Evolutionary conservation across 1,284 basidiomycete genomes (phyloP), one percentile per base, ranked within the genome.

Genomic region (Ustilago sp.): DNA sequence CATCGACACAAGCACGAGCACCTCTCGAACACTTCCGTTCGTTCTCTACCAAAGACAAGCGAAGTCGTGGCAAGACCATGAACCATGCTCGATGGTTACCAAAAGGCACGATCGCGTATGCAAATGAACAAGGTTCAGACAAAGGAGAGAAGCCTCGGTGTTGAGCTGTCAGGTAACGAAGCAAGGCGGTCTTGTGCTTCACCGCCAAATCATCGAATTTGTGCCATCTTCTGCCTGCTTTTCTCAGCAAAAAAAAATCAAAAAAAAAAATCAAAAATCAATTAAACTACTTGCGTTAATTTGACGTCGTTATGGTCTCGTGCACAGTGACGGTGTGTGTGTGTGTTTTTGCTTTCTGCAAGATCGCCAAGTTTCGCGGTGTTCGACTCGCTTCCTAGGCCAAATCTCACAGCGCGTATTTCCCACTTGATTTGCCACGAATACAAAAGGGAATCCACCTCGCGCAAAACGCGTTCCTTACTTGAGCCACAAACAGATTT

Each of bases 91-190:
- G 23, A 28, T 28, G 23, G 23, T 28, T n/a, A 19, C 51, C 47
- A 35, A 59, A 9, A 17, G 2, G 13, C 39, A 41, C 39, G 39
- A 41, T 41, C 39, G 39, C 13, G 13, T 41, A 17, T 4, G 17
- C 17, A 17, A 15, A 41, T 15, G 39, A 59, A 39, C 19, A 59
- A 59, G 15, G 15, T 39, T 41, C 43, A 32, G 19, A 28, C 13
- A 41, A 15, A 34, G 45, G 23, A 28, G 23, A 3, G 23, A 28
- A 45, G 56, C 4, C 56, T 48, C 32, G 45, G 43, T 58, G 45
- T 54, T 39, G 53, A 45, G 31, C 55, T 56, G 55, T 56, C 55
- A 56, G 55, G 53, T 7, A 31, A 55, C 19, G 11, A 56, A 56
- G 55, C 31, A 56, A 56, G 55, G 55, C 43, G 41, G 52, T 53